Evolutionary conservation across 306 rosid species (phyloP), one percentile per base, ranked within the genome.

Genomic region (Quercus wislizeni): DNA sequence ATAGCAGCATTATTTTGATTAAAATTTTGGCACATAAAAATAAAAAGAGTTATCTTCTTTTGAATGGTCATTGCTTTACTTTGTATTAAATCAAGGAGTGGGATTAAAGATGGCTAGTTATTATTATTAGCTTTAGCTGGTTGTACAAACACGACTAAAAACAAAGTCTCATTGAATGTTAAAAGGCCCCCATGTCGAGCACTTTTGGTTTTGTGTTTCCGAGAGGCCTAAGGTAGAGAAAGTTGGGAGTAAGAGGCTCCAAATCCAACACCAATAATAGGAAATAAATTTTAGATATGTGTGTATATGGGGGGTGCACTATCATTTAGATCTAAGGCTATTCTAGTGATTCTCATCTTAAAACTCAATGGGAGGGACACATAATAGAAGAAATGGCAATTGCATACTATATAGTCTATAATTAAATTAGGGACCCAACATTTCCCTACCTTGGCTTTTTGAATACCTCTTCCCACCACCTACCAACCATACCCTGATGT

Each of bases 401-500:
- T 41, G 11, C 46, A 41, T 41, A 41, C 46, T 41, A 41, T 31
- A 4, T 41, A 41, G 12, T 41, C 46, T 41, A 41, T 41, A 8
- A 41, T 41, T 41, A 41, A 41, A 41, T 41, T 41, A 41, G 46
- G 46, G 46, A 41, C 46, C 46, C 80, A 75, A 28, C 13, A 2
- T 72, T 79, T 31, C 73, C 74, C 64, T 19, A 78, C 65, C 79
- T 77, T 0, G 46, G 12, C 46, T 41, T 8, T 41, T 86, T 80
- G 83, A 6, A 71, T 71, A 58, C 55, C 76, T 65, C 68, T 43
- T 82, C 82, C 46, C 46, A 41, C 46, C 86, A 76, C 63, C 81
- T 84, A 79, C 81, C 80, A 76, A 82, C 81, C 80, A 76, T 79
- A 85, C 79, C 74, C 51, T 85, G 63, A 67, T 67, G 49, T 73